These are phyloP conservation scores for Agrocybe chaxingu DNA, from an alignment of 768 basidiomycete genomes.

Conservation along the genomic window DNA sequence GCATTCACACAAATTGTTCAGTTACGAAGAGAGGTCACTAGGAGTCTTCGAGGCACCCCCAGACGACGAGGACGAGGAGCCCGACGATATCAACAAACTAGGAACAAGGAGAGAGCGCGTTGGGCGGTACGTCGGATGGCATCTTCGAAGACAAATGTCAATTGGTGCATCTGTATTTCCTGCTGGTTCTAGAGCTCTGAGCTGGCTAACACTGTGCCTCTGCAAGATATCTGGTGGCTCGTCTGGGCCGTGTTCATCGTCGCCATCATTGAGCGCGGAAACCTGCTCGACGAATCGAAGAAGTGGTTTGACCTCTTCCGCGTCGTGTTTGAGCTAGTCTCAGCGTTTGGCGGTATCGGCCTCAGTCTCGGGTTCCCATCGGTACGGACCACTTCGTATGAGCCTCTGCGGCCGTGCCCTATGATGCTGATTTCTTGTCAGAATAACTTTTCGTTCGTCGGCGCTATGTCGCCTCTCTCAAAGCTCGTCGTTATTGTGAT, in stretches of 20 bases:
- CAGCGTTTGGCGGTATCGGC: constrained; percentile 68
- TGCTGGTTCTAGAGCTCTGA: background rate
- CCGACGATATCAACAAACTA: constrained; percentile 32
- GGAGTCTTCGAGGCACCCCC: constrained; percentile 59
- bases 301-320: constrained; percentile 63
- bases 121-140: constrained; percentile 48
- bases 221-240: constrained; percentile 77
- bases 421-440: constrained; percentile 9
- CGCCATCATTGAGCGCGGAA: constrained; percentile 65
- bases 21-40: constrained; percentile 70
- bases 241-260: constrained; percentile 69
- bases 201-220: background rate
- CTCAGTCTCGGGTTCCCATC: constrained; percentile 60
- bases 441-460: constrained; percentile 63
- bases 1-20: constrained; percentile 11
- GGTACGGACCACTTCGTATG: constrained; percentile 20
- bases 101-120: constrained; percentile 38
- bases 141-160: constrained; percentile 61
- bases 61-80: constrained; percentile 49
- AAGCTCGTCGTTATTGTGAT: constrained; percentile 71
- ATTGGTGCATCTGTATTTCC: constrained; percentile 33
- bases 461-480: constrained; percentile 59
- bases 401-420: background rate
- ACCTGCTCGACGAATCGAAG: constrained; percentile 50
- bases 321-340: constrained; percentile 62